Evolutionary conservation across 2,329 filamentous ascomycete genomes (phyloP).

Genomic region (Grosmannia penicillata): DNA sequence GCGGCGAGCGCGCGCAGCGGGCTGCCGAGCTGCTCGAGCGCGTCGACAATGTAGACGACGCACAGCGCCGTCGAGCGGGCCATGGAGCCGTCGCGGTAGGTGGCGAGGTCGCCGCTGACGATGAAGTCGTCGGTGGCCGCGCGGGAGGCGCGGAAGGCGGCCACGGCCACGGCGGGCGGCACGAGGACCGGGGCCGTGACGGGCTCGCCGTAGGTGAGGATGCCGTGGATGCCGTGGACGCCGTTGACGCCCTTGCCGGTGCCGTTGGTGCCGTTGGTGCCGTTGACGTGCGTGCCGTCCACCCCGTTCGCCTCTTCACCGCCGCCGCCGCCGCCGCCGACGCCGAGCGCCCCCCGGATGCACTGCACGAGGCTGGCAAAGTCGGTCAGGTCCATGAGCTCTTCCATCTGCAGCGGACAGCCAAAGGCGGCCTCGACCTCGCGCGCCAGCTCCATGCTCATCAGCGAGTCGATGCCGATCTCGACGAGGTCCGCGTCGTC

Average conservation of each 20-base stretch:
- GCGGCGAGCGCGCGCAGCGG: not conserved
- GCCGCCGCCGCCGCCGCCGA: too few species aligned
- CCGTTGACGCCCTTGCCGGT: not conserved
- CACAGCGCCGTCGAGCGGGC: too few species aligned
- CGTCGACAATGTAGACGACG: not conserved
- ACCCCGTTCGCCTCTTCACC: not conserved
- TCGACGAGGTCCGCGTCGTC: conserved; percentile 22
- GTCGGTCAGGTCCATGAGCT: conserved; percentile 1
- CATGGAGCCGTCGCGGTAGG: too few species aligned
- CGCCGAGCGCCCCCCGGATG: not conserved
- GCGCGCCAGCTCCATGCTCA: conserved; percentile 30
- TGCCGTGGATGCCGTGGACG: not conserved
- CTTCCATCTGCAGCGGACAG: conserved; percentile 8
- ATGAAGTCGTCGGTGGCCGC: too few species aligned
- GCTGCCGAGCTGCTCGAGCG: not conserved
- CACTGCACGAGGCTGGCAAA: conserved; percentile 1
- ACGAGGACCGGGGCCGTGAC: too few species aligned
- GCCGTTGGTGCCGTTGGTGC: not conserved
- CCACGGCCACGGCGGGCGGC: too few species aligned
- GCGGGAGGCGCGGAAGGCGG: too few species aligned
- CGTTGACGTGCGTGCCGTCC: not conserved
- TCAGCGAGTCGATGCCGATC: conserved; percentile 33
- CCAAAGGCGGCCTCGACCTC: conserved; percentile 25
- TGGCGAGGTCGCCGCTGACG: too few species aligned
- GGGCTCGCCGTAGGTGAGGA: not conserved